Percentiles rank a stretch among this genome's conserved stretches.
phyloP scores from a whole-genome alignment of 1,139 yeast genomes.

The Saccharomycopsis hybrid region DNA sequence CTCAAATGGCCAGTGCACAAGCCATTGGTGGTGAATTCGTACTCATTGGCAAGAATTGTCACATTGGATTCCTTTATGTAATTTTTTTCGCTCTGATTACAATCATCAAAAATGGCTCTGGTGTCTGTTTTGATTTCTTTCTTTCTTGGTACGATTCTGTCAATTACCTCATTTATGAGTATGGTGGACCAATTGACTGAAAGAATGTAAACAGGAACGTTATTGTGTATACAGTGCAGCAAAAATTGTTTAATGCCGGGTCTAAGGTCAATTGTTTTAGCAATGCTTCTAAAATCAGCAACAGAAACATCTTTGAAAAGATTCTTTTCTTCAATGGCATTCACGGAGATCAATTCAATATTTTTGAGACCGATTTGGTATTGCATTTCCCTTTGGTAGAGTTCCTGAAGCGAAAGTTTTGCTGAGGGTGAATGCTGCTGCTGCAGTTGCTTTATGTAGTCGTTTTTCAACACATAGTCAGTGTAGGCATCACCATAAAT shows the following conservation, averaged over 20 bases:
- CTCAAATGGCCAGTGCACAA: slow-evolving; percentile 1
- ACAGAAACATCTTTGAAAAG: not conserved
- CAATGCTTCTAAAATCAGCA: not conserved
- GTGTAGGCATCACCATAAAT: not conserved
- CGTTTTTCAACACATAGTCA: not conserved
- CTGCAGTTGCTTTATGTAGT: not conserved
- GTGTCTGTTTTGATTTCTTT: too few relatives aligned
- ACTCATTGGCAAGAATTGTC: not conserved
- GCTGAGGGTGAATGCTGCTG: not conserved
- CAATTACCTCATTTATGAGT: not conserved
- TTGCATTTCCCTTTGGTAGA: not conserved
- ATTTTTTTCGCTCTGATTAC: too few relatives aligned
- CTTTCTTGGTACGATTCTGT: too few relatives aligned
- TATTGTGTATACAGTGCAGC: not conserved
- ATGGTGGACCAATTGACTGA: slow-evolving; percentile 1
- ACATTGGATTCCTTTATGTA: too few relatives aligned
- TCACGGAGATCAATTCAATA: not conserved
- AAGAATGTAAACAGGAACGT: not conserved
- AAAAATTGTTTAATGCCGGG: not conserved
- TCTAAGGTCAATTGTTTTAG: not conserved
- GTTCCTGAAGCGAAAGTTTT: not conserved
- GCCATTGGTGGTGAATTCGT: not conserved
- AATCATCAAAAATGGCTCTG: too few relatives aligned
- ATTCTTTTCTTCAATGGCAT: not conserved
- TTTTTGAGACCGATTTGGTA: not conserved